Percentiles rank a stretch among this genome's conserved stretches.
These are phyloP conservation scores for Gynostemma pentaphyllum DNA, from an alignment of 306 rosid genomes.

Conservation along the genomic window DNA sequence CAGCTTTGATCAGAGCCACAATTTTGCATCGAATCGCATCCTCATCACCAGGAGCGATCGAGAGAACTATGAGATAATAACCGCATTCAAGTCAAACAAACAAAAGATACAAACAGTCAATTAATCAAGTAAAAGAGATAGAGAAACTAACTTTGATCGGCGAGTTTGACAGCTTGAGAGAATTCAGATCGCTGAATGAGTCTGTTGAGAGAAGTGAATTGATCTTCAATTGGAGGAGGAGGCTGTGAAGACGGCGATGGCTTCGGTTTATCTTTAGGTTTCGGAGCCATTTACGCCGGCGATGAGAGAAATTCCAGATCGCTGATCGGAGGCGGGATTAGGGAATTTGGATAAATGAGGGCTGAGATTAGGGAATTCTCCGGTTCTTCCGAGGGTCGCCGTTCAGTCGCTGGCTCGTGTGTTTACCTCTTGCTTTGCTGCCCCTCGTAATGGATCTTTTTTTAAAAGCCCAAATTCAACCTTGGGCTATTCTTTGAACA, in stretches of 20 bases:
- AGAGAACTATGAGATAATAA: constrained; percentile 41
- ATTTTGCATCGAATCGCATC: constrained; percentile 86
- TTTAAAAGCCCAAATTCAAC: too few species aligned
- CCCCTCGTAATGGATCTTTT: too few species aligned
- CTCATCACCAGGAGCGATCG: constrained; percentile 55
- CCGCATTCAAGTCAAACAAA: not conserved
- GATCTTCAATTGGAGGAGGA: constrained; percentile 78
- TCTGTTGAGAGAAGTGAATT: constrained; percentile 53
- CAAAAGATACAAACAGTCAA: not conserved
- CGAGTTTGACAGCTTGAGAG: constrained; percentile 59
- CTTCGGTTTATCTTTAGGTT: constrained; percentile 43
- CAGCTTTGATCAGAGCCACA: constrained; percentile 62
- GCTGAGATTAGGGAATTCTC: too few species aligned
- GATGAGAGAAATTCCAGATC: too few species aligned
- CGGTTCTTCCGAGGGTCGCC: too few species aligned
- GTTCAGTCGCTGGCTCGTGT: too few species aligned
- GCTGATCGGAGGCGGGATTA: constrained; percentile 13
- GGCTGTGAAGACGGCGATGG: constrained; percentile 39
- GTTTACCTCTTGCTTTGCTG: too few species aligned
- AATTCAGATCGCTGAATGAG: constrained; percentile 54
- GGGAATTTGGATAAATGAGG: not conserved
- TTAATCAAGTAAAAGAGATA: not conserved
- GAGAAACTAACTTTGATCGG: constrained; percentile 65
- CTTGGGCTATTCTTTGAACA: too few species aligned
- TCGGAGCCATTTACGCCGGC: constrained; percentile 84